Conservation (phyloP, 345 rosid species). For the Erysimum cheiranthoides region DNA sequence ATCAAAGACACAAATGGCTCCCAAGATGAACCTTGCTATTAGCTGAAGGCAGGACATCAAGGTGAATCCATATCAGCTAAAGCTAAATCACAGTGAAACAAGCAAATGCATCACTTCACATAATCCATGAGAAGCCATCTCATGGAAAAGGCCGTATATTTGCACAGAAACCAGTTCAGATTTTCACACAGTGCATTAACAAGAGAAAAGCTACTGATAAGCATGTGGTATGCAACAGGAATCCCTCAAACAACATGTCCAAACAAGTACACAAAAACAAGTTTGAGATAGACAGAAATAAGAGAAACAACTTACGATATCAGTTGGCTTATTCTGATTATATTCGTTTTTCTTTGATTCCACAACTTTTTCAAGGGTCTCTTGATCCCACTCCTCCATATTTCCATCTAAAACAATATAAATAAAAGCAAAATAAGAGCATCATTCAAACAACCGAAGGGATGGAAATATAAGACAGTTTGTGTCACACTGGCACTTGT, state of each 20-base stretch:
- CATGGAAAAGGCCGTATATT: not conserved
- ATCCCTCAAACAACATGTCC: not conserved
- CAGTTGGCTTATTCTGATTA: slow-evolving; percentile 91
- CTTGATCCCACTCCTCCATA: slow-evolving; percentile 99
- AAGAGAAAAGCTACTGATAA: slow-evolving; percentile 14
- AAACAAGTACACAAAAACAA: not conserved
- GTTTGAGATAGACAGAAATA: not conserved
- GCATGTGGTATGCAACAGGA: not conserved
- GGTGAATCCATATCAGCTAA: slow-evolving; percentile 27
- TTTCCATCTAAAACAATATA: slow-evolving; percentile 48
- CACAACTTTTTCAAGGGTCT: slow-evolving; percentile 87
- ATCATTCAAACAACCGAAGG: not conserved
- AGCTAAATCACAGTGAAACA: slow-evolving; percentile 10
- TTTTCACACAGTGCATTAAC: slow-evolving; percentile 14
- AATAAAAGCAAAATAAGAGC: slow-evolving; percentile 20
- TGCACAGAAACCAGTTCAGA: slow-evolving; percentile 17
- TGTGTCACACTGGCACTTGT: not conserved
- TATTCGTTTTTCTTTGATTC: slow-evolving; percentile 85
- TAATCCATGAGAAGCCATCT: not conserved
- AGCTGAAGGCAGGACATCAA: slow-evolving; percentile 28
- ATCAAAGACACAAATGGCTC: slow-evolving; percentile 32
- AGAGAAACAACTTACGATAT: slow-evolving; percentile 63
- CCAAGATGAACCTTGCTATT: slow-evolving; percentile 29
- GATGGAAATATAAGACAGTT: not conserved
- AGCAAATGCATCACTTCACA: not conserved